Evolutionary conservation across 2,329 filamentous ascomycete genomes (phyloP).

Genomic region (Coleophoma eucalyptorum): DNA sequence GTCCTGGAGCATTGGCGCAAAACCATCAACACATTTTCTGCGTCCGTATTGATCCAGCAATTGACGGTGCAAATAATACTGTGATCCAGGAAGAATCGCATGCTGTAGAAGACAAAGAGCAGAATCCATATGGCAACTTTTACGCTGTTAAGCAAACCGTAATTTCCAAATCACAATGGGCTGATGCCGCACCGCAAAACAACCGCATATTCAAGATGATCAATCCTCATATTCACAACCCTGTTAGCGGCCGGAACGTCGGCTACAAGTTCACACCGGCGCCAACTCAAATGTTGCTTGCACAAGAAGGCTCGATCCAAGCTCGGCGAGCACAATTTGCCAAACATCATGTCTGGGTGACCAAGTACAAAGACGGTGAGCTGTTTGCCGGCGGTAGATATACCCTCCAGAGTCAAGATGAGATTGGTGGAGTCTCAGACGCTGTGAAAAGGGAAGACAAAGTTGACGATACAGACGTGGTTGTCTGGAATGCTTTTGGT

Average conservation of each 20-base stretch:
- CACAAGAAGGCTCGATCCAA: slow-evolving; percentile 76
- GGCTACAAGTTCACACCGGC: slow-evolving; percentile 85
- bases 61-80: slow-evolving; percentile 51
- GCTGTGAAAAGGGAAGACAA: slow-evolving; percentile 79
- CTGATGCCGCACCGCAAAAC: slow-evolving; percentile 39
- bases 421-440: slow-evolving; percentile 46
- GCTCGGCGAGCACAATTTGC: slow-evolving; percentile 91
- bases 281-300: slow-evolving; percentile 75
- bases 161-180: slow-evolving; percentile 34
- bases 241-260: slow-evolving; percentile 76
- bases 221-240: slow-evolving; percentile 76
- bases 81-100: slow-evolving; percentile 51
- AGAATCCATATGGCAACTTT: slow-evolving; percentile 49
- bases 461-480: slow-evolving; percentile 81
- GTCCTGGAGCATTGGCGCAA: slow-evolving; percentile 52
- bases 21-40: slow-evolving; percentile 59
- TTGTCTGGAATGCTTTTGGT: slow-evolving; percentile 91
- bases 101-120: slow-evolving; percentile 38
- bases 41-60: slow-evolving; percentile 50
- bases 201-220: slow-evolving; percentile 81
- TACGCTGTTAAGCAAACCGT: slow-evolving; percentile 42
- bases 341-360: slow-evolving; percentile 82
- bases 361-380: slow-evolving; percentile 63
- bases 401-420: slow-evolving; percentile 25
- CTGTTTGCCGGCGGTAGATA: slow-evolving; percentile 28